Evolutionary conservation across 176 grass and related monocot species (phyloP), one percentile per base, ranked within the genome.

Genomic region (Neostapfia colusana): DNA sequence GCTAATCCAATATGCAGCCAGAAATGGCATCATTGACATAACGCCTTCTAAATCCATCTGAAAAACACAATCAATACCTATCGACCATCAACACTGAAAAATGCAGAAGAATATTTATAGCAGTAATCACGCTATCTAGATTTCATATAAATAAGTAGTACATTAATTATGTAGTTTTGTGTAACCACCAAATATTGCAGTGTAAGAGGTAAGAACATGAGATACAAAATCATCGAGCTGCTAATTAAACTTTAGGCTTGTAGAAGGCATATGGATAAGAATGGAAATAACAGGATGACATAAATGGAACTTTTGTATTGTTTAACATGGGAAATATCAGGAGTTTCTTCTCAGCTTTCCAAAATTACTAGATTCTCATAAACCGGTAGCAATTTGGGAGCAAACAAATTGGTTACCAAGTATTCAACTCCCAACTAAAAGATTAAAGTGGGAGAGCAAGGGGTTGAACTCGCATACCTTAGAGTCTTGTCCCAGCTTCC

Each of bases 401-500:
- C 55, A 31, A 43, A 35, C 4, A 15, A 27, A 24, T 13, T 1
- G 10, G 42, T 2, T 2, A 72, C 55, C 27, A 14, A 45, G 24
- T 2, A 38, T 58, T 82, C 21, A 67, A 67, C 53, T 67, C 20
- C 49, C 41, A 67, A 44, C 41, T 66, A 1, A 21, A 54, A 10
- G 21, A 54, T 0, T 50, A 46, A 45, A 41, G 15, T 49, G 1
- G 3, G 46, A 59, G 40, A 58, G 41, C 9, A 54, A 20, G 44
- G 20, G 45, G 70, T 21, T 59, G 15, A 4, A n/a, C 27, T 43
- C 70, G 31, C 10, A 18, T 16, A 88, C 94, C 89, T 93, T 34
- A 97, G 26, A 56, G 94, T 93, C 80, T 97, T 97, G 67, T 97
- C 94, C 94, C 88, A 97, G 82, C 88, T 93, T 59, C 90, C 90